Base-by-base conservation (phyloP, 2,329 filamentous ascomycete species). In the Blastomyces parvus region DNA sequence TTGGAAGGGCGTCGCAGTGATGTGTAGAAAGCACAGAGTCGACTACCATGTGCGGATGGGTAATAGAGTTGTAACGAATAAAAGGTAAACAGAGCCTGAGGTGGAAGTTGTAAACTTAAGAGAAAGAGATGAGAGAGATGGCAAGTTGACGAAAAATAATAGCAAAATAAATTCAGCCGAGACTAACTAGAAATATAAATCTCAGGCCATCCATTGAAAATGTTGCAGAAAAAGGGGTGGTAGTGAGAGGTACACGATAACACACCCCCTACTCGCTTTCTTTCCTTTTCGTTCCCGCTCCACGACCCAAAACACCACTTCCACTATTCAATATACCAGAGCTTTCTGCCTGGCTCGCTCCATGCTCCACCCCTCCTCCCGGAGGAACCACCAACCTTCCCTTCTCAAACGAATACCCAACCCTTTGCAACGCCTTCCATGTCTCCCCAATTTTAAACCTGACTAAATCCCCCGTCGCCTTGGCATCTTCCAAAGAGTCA, bases 401-500 rank as follows among this genome's bases (percentile, higher is more conserved):
- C 50, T 83, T 77, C 19, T 80, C 76, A 27, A 89, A 71, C 44
- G 68, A 79, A 30, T 59, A 96, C 0, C 91, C 91, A 27, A 82
- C 77, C 50, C 77, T 75, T 74, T 84, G 82, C 80, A 94, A 79
- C 40, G 77, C 75, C 66, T 82, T 84, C 90, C 91, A 96, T 66
- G 85, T 82, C 62, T 88, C 81, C 61, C 80, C 82, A 6, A 95
- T 82, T 73, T 86, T 89, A 59, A 86, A 81, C 57, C 88, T 80
- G 0, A 96, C 89, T 60, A 99, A 75, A 65, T 97, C 91, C 0
- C 93, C 94, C 0, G 95, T 93, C 0, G 92, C 90, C 57, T 88
- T 83, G 0, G 94, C 91, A 72, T 99, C 94, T 74, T 99, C 94
- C 33, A 88, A 88, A 33, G 90, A 96, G 77, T 99, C 94, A 74